Evolutionary conservation across 164 flowering plant genomes (phyloP).

Genomic region (Berberis thunbergii): DNA sequence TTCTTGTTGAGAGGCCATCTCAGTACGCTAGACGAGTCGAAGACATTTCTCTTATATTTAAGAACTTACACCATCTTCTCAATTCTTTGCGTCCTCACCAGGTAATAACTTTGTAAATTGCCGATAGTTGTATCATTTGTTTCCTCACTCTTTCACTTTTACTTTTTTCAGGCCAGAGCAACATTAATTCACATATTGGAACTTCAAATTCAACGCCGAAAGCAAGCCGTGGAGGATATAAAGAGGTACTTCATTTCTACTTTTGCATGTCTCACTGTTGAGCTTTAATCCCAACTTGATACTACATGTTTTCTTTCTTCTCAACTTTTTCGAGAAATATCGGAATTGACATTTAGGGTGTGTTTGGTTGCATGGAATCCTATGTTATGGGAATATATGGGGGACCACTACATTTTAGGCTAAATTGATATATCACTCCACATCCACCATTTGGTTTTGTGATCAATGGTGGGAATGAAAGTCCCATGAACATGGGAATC

Average conservation of each 20-base stretch:
- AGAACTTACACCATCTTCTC: conserved; percentile 81
- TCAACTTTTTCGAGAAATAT: not conserved
- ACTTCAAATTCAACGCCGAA: conserved; percentile 75
- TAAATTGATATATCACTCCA: too few species aligned
- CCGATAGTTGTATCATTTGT: too few species aligned
- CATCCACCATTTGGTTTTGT: too few species aligned
- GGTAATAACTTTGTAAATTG: conserved; percentile 25
- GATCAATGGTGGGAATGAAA: too few species aligned
- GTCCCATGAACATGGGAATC: too few species aligned
- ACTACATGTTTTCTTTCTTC: not conserved
- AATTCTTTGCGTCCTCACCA: conserved; percentile 94
- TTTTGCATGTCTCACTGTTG: not conserved
- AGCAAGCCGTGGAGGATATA: conserved; percentile 89
- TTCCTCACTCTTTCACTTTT: not conserved
- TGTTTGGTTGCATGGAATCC: too few species aligned
- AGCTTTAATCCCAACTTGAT: not conserved
- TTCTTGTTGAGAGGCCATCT: conserved; percentile 90
- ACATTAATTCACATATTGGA: conserved; percentile 82
- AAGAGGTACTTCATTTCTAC: conserved; percentile 39
- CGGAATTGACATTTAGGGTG: too few species aligned
- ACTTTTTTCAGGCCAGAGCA: conserved; percentile 59
- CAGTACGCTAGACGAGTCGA: conserved; percentile 94
- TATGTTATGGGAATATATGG: too few species aligned
- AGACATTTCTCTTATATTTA: conserved; percentile 83
- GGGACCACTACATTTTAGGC: too few species aligned